Evolutionary conservation across 495 filamentous ascomycete genomes (phyloP).

Genomic region (Delitschia confertaspora): DNA sequence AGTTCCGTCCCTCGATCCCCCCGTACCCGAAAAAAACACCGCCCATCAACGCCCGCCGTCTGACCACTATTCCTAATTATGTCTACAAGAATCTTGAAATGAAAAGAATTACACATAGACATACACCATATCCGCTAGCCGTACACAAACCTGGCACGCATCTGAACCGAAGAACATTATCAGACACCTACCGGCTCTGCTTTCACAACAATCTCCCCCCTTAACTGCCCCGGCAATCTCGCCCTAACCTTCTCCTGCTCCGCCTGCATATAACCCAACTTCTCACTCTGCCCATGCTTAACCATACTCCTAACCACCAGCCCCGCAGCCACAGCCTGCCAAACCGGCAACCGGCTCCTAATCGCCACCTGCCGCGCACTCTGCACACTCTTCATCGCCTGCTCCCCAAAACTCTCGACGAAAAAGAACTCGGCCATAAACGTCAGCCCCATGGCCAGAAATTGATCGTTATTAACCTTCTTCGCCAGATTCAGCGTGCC

Average conservation of each 20-base stretch:
- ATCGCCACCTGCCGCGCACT: constrained; percentile 67
- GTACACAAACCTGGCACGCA: background rate
- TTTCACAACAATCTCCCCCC: constrained; percentile 2
- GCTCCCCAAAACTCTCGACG: constrained; percentile 73
- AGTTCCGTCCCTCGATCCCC: no score
- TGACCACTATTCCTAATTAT: background rate
- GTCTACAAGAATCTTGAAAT: background rate
- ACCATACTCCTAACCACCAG: constrained; percentile 70
- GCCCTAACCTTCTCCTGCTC: constrained; percentile 19
- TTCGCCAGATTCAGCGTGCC: constrained; percentile 51
- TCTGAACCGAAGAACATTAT: background rate
- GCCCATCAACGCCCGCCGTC: background rate
- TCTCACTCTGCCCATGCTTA: constrained; percentile 56
- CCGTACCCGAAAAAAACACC: background rate
- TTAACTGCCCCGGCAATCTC: constrained; percentile 21
- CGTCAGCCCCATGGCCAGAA: constrained; percentile 69
- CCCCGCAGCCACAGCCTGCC: constrained; percentile 75
- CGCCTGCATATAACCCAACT: constrained; percentile 42
- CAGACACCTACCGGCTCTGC: background rate
- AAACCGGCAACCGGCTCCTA: constrained; percentile 66
- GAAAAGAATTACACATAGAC: background rate
- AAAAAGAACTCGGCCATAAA: constrained; percentile 85
- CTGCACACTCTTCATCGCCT: constrained; percentile 78
- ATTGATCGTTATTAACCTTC: constrained; percentile 53
- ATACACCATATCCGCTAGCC: background rate